Conservation (phyloP, 176 grass and related monocot genomes). For the Musa troglodytarum region DNA sequence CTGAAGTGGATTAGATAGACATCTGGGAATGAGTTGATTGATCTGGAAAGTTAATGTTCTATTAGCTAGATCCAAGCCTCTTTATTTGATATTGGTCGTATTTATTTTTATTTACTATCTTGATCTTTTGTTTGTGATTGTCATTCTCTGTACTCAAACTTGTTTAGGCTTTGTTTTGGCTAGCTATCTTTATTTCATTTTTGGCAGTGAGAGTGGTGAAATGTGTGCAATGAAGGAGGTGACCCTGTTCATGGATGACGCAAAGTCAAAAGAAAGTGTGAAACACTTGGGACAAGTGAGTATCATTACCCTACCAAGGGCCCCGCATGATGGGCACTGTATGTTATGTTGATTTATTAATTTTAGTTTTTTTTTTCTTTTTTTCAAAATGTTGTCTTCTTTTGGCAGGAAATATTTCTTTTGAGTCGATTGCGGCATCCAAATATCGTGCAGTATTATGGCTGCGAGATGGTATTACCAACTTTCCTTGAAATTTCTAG, state of each 20-base stretch:
- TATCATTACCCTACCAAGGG: neutral
- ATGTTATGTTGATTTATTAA: conserved; percentile 23
- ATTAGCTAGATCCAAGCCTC: neutral
- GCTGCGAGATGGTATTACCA: conserved; percentile 82
- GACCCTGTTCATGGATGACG: conserved; percentile 95
- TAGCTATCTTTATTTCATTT: conserved; percentile 15
- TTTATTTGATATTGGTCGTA: neutral
- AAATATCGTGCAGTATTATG: conserved; percentile 96
- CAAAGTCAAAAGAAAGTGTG: conserved; percentile 95
- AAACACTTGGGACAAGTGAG: conserved; percentile 82
- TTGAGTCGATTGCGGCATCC: conserved; percentile 82
- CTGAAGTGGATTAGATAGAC: neutral
- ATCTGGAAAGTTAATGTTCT: neutral
- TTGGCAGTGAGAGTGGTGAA: conserved; percentile 79
- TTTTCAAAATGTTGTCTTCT: conserved; percentile 24
- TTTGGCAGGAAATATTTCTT: conserved; percentile 93
- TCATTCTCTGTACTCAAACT: conserved; percentile 4
- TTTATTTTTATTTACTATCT: neutral
- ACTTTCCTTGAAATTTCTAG: neutral
- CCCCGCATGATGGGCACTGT: neutral
- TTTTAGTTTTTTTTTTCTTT: conserved; percentile 6
- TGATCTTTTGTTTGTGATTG: neutral
- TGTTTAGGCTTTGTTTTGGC: conserved; percentile 17
- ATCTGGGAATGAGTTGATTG: neutral
- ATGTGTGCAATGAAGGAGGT: conserved; percentile 99